Conservation (phyloP, 1,284 basidiomycete species). For the Gymnopus androsaceus region DNA sequence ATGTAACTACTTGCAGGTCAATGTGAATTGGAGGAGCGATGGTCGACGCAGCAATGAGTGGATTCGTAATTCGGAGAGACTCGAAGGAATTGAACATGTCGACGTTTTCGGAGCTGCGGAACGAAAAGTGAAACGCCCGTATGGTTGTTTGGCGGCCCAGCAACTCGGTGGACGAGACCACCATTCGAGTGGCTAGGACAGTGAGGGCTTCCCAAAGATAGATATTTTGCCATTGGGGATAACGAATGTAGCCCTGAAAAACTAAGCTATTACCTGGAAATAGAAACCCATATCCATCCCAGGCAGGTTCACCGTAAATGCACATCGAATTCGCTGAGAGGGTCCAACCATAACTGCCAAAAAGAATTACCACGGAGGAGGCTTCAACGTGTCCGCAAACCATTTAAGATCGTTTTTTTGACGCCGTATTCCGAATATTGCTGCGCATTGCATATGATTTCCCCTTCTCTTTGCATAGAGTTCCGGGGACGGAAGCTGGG, state of each 20-base stretch:
- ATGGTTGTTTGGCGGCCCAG: too few species aligned
- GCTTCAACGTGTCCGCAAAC: background rate
- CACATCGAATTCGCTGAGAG: background rate
- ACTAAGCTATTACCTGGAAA: background rate
- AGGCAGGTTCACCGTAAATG: slow-evolving; percentile 1
- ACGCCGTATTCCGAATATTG: slow-evolving; percentile 26
- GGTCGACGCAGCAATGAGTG: background rate
- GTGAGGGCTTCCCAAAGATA: background rate
- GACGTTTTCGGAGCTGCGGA: background rate
- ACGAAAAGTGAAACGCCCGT: background rate
- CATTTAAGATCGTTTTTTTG: background rate
- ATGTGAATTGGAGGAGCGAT: background rate
- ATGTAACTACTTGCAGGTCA: background rate
- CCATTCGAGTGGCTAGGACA: background rate
- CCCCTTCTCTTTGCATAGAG: slow-evolving; percentile 34
- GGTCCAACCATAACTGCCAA: background rate
- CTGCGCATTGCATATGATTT: slow-evolving; percentile 18
- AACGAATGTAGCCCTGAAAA: background rate
- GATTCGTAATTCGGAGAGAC: background rate
- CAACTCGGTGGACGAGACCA: background rate
- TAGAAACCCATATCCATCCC: slow-evolving; percentile 1
- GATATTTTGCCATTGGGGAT: background rate
- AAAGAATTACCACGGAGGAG: background rate
- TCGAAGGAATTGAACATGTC: background rate
- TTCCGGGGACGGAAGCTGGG: slow-evolving; percentile 33